Evolutionary conservation across 2,329 filamentous ascomycete genomes (phyloP).

Genomic region (Epichloe baconii): DNA sequence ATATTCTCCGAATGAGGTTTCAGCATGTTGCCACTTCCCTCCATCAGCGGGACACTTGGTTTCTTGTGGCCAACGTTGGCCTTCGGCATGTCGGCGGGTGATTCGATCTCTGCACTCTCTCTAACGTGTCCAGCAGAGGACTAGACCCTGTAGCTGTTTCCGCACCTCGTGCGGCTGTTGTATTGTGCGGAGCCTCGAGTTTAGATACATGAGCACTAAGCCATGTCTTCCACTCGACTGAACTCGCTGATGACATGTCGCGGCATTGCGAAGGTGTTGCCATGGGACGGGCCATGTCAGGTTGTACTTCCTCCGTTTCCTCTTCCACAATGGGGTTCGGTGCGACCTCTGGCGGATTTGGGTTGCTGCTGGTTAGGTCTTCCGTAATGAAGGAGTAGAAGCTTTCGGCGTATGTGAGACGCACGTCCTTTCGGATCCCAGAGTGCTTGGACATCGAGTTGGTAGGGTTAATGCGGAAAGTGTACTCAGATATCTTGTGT

Average conservation of each 20-base stretch:
- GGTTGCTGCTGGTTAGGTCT: slow-evolving; percentile 9
- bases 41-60: background rate
- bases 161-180: background rate
- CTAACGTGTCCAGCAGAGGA: slow-evolving; percentile 28
- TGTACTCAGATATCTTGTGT: slow-evolving; percentile 26
- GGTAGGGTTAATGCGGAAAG: slow-evolving; percentile 27
- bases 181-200: slow-evolving; percentile 21
- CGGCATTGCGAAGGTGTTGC: slow-evolving; percentile 16
- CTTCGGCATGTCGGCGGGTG: slow-evolving; percentile 10
- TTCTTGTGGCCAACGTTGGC: background rate
- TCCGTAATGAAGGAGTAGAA: slow-evolving; percentile 29
- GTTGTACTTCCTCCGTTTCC: background rate
- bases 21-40: background rate
- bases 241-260: slow-evolving; percentile 30
- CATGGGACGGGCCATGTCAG: background rate
- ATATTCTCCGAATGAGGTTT: background rate
- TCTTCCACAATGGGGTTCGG: background rate
- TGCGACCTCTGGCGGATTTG: background rate
- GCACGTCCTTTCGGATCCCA: slow-evolving; percentile 26
- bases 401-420: slow-evolving; percentile 31
- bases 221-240: slow-evolving; percentile 42
- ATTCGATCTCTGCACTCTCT: slow-evolving; percentile 36
- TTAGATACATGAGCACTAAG: slow-evolving; percentile 38
- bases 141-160: background rate
- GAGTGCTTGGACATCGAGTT: slow-evolving; percentile 25